Conservation (phyloP, 2,329 filamentous ascomycete genomes). For the Colletotrichum melonis region DNA sequence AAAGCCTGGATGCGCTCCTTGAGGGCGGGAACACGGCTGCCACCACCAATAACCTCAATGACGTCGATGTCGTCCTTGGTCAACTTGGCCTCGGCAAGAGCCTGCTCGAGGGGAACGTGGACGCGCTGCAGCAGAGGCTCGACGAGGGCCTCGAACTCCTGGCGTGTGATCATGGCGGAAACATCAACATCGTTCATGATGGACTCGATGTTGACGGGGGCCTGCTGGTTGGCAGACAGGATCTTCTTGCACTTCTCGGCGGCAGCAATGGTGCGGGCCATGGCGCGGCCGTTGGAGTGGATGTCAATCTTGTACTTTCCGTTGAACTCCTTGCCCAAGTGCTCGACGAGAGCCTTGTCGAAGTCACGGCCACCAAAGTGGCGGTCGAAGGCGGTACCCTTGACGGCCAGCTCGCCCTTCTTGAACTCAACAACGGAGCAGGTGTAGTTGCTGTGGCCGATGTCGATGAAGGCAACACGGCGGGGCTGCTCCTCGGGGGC, state of each 20-base stretch:
- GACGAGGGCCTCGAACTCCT: constrained; percentile 92
- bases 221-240: constrained; percentile 91
- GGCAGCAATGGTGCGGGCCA: constrained; percentile 85
- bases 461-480: constrained; percentile 91
- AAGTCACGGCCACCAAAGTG: constrained; percentile 98
- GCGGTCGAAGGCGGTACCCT: constrained; percentile 91
- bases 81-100: constrained; percentile 92
- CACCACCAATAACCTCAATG: constrained; percentile 94
- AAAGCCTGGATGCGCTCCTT: constrained; percentile 91
- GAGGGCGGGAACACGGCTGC: constrained; percentile 90
- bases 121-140: constrained; percentile 83
- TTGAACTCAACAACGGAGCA: constrained; percentile 94
- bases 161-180: constrained; percentile 86
- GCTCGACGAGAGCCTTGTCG: constrained; percentile 93
- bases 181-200: constrained; percentile 99
- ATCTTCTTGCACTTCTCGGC: constrained; percentile 99
- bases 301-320: constrained; percentile 99
- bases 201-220: constrained; percentile 95
- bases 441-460: constrained; percentile 97
- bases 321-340: constrained; percentile 96
- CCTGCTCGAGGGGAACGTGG: constrained; percentile 84
- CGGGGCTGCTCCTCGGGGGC: constrained; percentile 89
- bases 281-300: constrained; percentile 87
- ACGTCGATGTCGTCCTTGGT: constrained; percentile 91
- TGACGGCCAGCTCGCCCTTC: constrained; percentile 95